Percentiles rank a stretch among this genome's conserved stretches.
Evolutionary conservation across 352 stramenopile species (phyloP).

Genomic region (Phytophthora aleatoria): DNA sequence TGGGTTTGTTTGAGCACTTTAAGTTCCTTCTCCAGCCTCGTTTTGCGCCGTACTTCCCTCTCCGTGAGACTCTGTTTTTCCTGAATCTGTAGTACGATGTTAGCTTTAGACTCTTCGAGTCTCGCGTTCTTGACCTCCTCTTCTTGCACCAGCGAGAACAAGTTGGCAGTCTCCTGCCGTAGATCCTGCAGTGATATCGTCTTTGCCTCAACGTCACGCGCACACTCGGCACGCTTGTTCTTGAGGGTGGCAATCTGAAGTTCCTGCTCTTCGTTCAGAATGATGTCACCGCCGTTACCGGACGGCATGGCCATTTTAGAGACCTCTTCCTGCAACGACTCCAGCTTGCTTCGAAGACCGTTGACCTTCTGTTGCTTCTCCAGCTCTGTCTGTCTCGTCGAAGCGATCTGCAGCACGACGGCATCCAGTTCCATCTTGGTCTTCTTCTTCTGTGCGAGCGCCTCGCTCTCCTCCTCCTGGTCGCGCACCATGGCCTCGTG

Average conservation of each 20-base stretch:
- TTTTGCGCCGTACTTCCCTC: constrained; percentile 69
- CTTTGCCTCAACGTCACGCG: constrained; percentile 75
- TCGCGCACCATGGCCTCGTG: constrained; percentile 78
- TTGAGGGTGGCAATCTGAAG: constrained; percentile 73
- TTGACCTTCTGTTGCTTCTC: constrained; percentile 84
- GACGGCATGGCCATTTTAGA: constrained; percentile 57
- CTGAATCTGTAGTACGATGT: constrained; percentile 47
- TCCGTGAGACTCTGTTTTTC: constrained; percentile 70
- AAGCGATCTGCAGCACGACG: constrained; percentile 63
- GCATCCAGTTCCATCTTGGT: constrained; percentile 73
- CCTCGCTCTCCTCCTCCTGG: constrained; percentile 81
- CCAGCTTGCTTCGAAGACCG: constrained; percentile 62
- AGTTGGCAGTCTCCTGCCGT: constrained; percentile 64
- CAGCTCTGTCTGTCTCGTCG: constrained; percentile 59
- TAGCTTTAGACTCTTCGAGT: constrained; percentile 59
- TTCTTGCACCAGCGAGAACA: constrained; percentile 65
- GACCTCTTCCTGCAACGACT: constrained; percentile 67
- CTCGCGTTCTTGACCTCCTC: constrained; percentile 66
- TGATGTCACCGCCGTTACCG: constrained; percentile 40
- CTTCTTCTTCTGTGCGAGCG: constrained; percentile 72
- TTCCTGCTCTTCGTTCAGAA: constrained; percentile 77
- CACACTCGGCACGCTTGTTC: constrained; percentile 67
- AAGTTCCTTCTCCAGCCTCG: constrained; percentile 67
- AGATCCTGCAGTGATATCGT: constrained; percentile 69
- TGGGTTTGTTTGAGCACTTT: constrained; percentile 73